Conservation (phyloP, 2,329 filamentous ascomycete species). For the Cladorrhinum sp. region DNA sequence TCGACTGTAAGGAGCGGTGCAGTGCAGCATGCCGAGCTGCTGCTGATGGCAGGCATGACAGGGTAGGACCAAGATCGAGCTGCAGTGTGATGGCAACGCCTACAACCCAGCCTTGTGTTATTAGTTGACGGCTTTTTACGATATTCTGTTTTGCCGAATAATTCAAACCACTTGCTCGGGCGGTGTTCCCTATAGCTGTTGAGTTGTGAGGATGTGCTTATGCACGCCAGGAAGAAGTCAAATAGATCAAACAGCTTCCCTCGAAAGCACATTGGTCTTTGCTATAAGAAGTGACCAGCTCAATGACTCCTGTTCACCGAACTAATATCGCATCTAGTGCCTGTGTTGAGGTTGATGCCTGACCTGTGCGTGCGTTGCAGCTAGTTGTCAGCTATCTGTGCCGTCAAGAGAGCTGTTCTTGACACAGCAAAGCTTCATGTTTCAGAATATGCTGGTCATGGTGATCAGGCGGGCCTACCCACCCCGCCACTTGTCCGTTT, state of each 20-base stretch:
- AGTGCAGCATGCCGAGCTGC: neutral
- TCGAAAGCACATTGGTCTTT: too few species aligned
- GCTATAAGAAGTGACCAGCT: neutral
- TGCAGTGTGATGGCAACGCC: neutral
- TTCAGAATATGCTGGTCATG: conserved; percentile 33
- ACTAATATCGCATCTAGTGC: too few species aligned
- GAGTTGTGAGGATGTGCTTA: neutral
- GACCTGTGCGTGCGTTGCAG: neutral
- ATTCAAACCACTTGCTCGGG: neutral
- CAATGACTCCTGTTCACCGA: too few species aligned
- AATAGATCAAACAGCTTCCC: too few species aligned
- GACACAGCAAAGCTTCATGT: conserved; percentile 29
- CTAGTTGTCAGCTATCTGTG: conserved; percentile 5
- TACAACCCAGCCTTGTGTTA: neutral
- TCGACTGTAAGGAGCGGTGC: neutral
- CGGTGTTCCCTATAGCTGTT: neutral
- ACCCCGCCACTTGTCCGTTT: conserved; percentile 24
- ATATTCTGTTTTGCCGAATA: neutral
- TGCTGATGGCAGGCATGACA: neutral
- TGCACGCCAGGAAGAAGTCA: neutral
- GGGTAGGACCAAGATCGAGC: neutral
- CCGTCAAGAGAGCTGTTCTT: conserved; percentile 12
- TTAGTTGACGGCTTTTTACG: neutral
- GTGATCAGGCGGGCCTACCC: conserved; percentile 32
- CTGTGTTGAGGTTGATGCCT: neutral